phyloP scores from a whole-genome alignment of 2,329 filamentous ascomycete genomes.

The Acrodontium crateriforme region DNA sequence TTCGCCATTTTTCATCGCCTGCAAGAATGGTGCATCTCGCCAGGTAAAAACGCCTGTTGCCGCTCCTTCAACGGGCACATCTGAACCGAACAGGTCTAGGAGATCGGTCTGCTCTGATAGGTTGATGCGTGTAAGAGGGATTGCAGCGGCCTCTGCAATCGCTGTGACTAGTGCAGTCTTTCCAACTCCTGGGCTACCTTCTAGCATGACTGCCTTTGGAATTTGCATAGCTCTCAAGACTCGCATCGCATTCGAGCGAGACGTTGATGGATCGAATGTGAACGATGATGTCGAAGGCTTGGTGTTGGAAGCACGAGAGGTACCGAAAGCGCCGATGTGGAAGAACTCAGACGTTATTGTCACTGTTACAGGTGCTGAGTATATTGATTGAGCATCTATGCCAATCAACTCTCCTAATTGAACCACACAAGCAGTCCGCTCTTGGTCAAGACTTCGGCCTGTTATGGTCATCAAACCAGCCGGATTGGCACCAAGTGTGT shows the following conservation, averaged over 20 bases:
- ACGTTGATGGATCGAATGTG: slow-evolving; percentile 80
- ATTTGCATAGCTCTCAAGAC: slow-evolving; percentile 81
- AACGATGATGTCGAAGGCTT: slow-evolving; percentile 41
- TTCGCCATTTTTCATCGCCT: slow-evolving; percentile 90
- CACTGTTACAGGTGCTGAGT: slow-evolving; percentile 50
- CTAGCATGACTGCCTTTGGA: slow-evolving; percentile 79
- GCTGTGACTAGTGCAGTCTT: slow-evolving; percentile 91
- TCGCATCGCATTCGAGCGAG: slow-evolving; percentile 77
- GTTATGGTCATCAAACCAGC: slow-evolving; percentile 70
- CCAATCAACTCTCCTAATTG: slow-evolving; percentile 56
- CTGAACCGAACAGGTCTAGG: slow-evolving; percentile 93
- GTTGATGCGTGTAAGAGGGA: slow-evolving; percentile 83
- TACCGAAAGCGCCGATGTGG: slow-evolving; percentile 60
- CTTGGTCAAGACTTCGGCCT: slow-evolving; percentile 52
- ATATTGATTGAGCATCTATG: slow-evolving; percentile 49
- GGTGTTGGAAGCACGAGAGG: slow-evolving; percentile 27
- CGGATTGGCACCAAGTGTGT: slow-evolving; percentile 88
- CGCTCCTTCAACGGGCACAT: slow-evolving; percentile 88
- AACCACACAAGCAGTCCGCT: slow-evolving; percentile 58
- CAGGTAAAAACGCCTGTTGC: slow-evolving; percentile 84
- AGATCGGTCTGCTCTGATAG: slow-evolving; percentile 95
- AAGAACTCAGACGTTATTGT: slow-evolving; percentile 40
- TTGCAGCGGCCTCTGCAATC: slow-evolving; percentile 64
- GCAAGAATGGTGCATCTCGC: slow-evolving; percentile 88
- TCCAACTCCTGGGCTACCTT: slow-evolving; percentile 94